Conservation (phyloP, 2,329 filamentous ascomycete genomes). For the Ophiocordyceps camponoti-floridani region DNA sequence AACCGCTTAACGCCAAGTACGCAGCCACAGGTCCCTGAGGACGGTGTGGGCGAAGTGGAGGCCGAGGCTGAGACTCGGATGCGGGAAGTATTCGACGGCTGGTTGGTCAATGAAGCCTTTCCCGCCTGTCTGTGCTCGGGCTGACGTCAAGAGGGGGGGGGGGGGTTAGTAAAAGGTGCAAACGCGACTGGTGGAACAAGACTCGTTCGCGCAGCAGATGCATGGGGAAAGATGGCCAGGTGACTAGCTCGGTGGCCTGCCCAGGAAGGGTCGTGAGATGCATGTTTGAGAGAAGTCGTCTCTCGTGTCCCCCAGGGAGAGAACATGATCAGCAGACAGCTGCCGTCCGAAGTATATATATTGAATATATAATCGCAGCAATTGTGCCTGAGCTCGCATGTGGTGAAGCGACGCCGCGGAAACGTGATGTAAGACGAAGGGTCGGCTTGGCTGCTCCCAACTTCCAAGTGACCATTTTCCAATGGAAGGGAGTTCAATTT, state of each 20-base stretch:
- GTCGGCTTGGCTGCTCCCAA: too few species aligned
- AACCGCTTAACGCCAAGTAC: too few species aligned
- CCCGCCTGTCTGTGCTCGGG: background rate
- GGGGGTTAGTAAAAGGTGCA: background rate
- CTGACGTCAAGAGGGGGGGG: background rate
- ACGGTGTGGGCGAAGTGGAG: background rate
- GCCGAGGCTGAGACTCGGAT: background rate
- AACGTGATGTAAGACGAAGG: background rate
- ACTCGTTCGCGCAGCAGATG: background rate
- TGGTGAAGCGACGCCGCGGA: background rate
- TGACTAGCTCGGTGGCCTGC: background rate
- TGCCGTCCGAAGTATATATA: background rate
- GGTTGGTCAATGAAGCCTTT: background rate
- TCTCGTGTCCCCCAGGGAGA: background rate
- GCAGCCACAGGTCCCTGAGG: background rate
- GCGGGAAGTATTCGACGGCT: background rate
- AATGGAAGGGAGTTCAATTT: too few species aligned
- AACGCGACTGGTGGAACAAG: background rate
- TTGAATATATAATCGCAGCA: background rate
- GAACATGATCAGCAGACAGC: background rate
- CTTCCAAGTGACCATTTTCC: too few species aligned
- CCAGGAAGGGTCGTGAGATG: background rate
- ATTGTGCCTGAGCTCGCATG: background rate
- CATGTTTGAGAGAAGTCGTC: background rate
- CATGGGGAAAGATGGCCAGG: too few species aligned